These are phyloP conservation scores for Penicillium thymicola DNA, from an alignment of 2,329 filamentous ascomycete species.

Conservation along the genomic window DNA sequence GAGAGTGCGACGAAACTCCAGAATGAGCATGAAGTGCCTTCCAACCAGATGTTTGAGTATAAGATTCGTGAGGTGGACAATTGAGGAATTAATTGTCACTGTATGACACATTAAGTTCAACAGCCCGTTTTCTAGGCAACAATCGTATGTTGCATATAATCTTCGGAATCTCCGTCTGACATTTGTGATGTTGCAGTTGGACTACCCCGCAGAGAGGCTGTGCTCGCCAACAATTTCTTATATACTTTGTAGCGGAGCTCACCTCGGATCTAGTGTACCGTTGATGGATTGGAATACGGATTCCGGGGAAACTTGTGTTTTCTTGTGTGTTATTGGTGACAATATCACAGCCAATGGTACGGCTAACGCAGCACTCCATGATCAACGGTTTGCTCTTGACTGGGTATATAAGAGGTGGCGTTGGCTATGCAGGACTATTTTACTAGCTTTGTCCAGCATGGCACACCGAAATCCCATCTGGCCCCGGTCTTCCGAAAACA, in stretches of 20 bases:
- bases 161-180: neutral
- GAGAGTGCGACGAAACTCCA: constrained; percentile 54
- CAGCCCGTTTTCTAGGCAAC: neutral
- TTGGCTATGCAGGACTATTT: constrained; percentile 39
- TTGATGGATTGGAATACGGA: neutral
- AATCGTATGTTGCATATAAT: too few relatives aligned
- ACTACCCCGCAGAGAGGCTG: neutral
- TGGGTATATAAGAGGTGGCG: constrained; percentile 52
- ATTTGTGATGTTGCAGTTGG: neutral
- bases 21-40: constrained; percentile 48
- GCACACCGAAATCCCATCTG: constrained; percentile 33
- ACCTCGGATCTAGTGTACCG: neutral
- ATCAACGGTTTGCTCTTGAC: constrained; percentile 55
- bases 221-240: neutral
- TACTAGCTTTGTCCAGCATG: constrained; percentile 36
- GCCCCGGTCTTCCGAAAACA: constrained; percentile 48
- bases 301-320: neutral
- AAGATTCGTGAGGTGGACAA: constrained; percentile 28
- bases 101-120: neutral
- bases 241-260: neutral
- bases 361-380: constrained; percentile 51
- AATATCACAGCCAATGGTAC: constrained; percentile 44
- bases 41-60: constrained; percentile 57
- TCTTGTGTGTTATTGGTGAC: constrained; percentile 37
- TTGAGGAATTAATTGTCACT: neutral